phyloP scores from a whole-genome alignment of 164 flowering plant species.

The Pachysandra terminalis region DNA sequence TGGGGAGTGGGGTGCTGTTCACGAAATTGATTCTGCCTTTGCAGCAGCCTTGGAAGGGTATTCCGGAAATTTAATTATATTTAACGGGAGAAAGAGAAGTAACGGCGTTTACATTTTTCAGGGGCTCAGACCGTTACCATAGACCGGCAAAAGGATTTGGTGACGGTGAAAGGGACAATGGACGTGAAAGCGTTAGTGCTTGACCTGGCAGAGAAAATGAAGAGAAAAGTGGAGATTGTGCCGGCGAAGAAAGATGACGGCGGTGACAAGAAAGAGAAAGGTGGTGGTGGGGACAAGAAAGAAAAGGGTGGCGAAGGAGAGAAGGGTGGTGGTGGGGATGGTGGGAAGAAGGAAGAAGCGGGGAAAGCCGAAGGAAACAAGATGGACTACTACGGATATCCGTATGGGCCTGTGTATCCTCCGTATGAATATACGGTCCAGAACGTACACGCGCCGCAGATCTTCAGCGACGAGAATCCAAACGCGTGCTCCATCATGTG shows the following conservation, averaged over 20 bases:
- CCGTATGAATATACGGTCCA: constrained; percentile 3
- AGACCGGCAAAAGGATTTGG: constrained; percentile 25
- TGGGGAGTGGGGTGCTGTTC: too few relatives aligned
- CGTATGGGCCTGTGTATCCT: background rate
- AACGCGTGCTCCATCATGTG: constrained; percentile 26
- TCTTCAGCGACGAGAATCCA: constrained; percentile 29
- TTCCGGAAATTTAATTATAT: too few relatives aligned
- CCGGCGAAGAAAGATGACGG: constrained; percentile 29
- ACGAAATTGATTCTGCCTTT: too few relatives aligned
- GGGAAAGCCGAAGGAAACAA: background rate
- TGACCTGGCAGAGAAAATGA: constrained; percentile 22
- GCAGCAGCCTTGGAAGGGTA: too few relatives aligned
- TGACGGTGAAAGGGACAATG: constrained; percentile 34
- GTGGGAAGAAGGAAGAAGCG: constrained; percentile 6
- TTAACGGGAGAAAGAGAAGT: background rate
- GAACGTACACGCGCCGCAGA: constrained; percentile 21
- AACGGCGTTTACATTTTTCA: constrained; percentile 13
- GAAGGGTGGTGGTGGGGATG: too few relatives aligned
- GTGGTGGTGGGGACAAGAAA: constrained; percentile 10
- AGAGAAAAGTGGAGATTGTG: constrained; percentile 25
- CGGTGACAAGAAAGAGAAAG: constrained; percentile 8
- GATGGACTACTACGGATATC: constrained; percentile 6
- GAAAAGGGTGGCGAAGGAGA: constrained; percentile 1
- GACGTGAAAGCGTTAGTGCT: constrained; percentile 29
- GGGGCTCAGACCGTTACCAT: constrained; percentile 19